Percentiles rank a stretch among this genome's conserved stretches.
Conservation (phyloP, 2,329 filamentous ascomycete genomes). For the Aureobasidium sp. region DNA sequence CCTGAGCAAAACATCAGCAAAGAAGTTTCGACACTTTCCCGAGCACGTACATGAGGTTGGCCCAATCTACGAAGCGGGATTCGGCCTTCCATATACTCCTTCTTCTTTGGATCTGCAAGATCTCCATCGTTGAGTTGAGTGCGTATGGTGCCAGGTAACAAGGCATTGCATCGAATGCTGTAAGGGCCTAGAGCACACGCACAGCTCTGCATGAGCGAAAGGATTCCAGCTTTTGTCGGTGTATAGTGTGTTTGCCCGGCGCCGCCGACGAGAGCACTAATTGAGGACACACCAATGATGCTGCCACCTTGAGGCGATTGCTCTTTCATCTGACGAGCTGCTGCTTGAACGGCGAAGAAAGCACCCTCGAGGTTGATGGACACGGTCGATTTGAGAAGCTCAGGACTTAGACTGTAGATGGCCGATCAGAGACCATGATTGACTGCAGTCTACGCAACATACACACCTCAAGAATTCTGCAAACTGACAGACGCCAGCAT, state of each 20-base stretch:
- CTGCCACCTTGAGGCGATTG: constrained; percentile 58
- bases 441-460: neutral
- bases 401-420: constrained; percentile 51
- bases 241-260: constrained; percentile 79
- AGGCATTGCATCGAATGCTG: constrained; percentile 72
- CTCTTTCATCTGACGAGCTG: constrained; percentile 71
- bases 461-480: constrained; percentile 68
- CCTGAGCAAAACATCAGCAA: constrained; percentile 30
- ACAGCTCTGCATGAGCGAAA: constrained; percentile 75
- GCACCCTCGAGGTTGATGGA: constrained; percentile 78
- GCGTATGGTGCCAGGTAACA: constrained; percentile 74
- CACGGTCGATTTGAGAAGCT: constrained; percentile 65
- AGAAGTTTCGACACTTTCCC: neutral
- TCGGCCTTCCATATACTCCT: constrained; percentile 69
- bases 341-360: constrained; percentile 83
- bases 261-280: constrained; percentile 70
- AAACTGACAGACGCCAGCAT: constrained; percentile 84
- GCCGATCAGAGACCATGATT: neutral
- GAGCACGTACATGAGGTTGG: constrained; percentile 38
- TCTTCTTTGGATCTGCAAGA: constrained; percentile 64
- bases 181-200: constrained; percentile 72
- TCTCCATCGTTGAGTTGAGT: constrained; percentile 83
- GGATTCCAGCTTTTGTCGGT: constrained; percentile 76
- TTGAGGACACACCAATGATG: constrained; percentile 71
- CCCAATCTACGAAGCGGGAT: constrained; percentile 75